Base-by-base conservation (phyloP, 805 yeast genomes). In the Candida piceae region DNA sequence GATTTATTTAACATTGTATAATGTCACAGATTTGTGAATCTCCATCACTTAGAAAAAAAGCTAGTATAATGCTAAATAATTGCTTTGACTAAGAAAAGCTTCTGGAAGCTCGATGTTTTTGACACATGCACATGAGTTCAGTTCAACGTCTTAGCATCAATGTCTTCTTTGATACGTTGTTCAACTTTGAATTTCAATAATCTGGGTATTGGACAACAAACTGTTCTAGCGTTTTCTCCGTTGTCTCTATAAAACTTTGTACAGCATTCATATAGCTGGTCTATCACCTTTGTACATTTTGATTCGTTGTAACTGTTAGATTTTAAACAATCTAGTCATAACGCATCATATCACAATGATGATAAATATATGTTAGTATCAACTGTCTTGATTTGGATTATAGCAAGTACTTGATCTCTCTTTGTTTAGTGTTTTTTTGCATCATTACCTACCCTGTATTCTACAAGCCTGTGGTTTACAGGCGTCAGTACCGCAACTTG, bases 381-480 rank as follows among this genome's bases (percentile, higher is more conserved):
- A 20, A 6, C 22, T 38, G 33, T 38, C 34, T 35, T 9, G 34
- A 15, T 18, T 16, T 18, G 20, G n/a, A 23, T 2, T 19, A 19
- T 27, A 9, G n/a, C n/a, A n/a, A n/a, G n/a, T n/a, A n/a, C n/a
- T n/a, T n/a, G n/a, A n/a, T n/a, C n/a, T n/a, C n/a, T n/a, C n/a
- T n/a, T n/a, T n/a, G n/a, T n/a, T n/a, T n/a, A n/a, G n/a, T n/a
- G n/a, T n/a, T n/a, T n/a, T n/a, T n/a, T n/a, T n/a, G n/a, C n/a
- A n/a, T n/a, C n/a, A n/a, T n/a, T 24, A 63, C 76, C 18, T 55
- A 75, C 80, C 67, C 58, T 85, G 95, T 27, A 86, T 86, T 3
- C 78, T 79, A 62, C 95, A 86, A 2, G 95, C 95, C 45, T 80
- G 71, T 5, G 83, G 70, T 53, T 84, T 84, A 60, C 95, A 86